phyloP scores from a whole-genome alignment of 106 monocot genomes.

The Allium cepa region DNA sequence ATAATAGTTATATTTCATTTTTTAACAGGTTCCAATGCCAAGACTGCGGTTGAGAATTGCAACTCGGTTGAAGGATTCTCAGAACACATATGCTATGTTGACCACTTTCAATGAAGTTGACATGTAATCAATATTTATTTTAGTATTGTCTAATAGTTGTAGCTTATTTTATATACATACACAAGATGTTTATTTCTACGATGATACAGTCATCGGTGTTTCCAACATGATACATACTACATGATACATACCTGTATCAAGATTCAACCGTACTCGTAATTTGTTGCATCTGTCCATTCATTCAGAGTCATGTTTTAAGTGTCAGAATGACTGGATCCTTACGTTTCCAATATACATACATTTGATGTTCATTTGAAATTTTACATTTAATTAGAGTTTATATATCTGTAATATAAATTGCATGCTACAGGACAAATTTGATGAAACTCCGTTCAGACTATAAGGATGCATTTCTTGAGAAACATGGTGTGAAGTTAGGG shows the following conservation, averaged over 20 bases:
- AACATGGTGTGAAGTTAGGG: slow-evolving; percentile 89
- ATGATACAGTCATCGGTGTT: no score
- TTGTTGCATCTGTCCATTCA: no score
- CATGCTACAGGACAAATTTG: slow-evolving; percentile 73
- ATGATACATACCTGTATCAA: no score
- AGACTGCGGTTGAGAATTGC: slow-evolving; percentile 85
- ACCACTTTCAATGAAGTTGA: slow-evolving; percentile 99
- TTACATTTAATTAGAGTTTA: no score
- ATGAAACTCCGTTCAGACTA: slow-evolving; percentile 97
- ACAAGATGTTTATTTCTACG: no score
- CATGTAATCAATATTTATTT: slow-evolving; percentile 47
- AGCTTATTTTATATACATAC: no score
- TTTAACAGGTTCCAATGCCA: slow-evolving; percentile 83
- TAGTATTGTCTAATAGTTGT: not conserved
- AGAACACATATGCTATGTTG: slow-evolving; percentile 94
- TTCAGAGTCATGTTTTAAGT: no score
- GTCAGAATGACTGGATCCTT: no score
- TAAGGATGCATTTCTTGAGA: slow-evolving; percentile 77
- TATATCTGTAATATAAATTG: not conserved
- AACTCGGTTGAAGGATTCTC: slow-evolving; percentile 93
- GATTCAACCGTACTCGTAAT: no score
- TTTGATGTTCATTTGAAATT: no score
- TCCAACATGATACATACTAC: no score
- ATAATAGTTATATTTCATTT: not conserved
- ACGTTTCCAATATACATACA: no score